phyloP scores from a whole-genome alignment of 1,139 yeast species.

The Yamadazyma siamensis region DNA sequence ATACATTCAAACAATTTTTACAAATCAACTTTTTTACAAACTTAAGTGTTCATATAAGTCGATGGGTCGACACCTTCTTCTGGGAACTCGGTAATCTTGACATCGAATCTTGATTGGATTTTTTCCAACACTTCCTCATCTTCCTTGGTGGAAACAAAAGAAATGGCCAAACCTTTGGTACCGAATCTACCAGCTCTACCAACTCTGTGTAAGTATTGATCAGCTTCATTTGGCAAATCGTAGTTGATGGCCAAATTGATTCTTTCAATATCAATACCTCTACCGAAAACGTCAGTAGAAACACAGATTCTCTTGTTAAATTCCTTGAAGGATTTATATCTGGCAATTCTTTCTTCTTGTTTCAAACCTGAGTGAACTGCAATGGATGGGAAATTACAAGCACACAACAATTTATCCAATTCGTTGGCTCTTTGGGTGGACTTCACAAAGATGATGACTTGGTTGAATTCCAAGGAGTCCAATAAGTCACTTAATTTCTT shows the following conservation, averaged over 20 bases:
- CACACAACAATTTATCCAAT: conserved; percentile 83
- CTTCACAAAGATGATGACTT: conserved; percentile 94
- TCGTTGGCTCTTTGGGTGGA: conserved; percentile 91
- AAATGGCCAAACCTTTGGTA: conserved; percentile 95
- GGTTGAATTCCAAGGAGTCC: conserved; percentile 95
- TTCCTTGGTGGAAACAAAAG: conserved; percentile 80
- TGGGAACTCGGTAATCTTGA: conserved; percentile 90
- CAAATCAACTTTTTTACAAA: conserved; percentile 6
- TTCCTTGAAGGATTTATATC: conserved; percentile 95
- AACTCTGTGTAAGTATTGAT: conserved; percentile 97
- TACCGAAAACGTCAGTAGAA: conserved; percentile 96
- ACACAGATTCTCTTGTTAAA: conserved; percentile 98
- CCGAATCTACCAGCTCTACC: conserved; percentile 99
- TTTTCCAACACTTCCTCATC: conserved; percentile 89
- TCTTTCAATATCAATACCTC: conserved; percentile 99
- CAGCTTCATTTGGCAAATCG: conserved; percentile 89
- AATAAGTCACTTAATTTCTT: conserved; percentile 87
- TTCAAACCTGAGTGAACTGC: conserved; percentile 96
- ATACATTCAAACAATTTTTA: conserved; percentile 1
- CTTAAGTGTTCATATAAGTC: conserved; percentile 91
- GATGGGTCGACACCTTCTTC: conserved; percentile 98
- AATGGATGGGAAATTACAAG: conserved; percentile 95
- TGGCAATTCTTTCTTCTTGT: conserved; percentile 96
- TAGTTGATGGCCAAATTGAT: conserved; percentile 96
- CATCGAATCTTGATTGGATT: conserved; percentile 97